These are phyloP conservation scores for Magnusiomyces sp. DNA, from an alignment of 1,139 yeast genomes.

Conservation along the genomic window DNA sequence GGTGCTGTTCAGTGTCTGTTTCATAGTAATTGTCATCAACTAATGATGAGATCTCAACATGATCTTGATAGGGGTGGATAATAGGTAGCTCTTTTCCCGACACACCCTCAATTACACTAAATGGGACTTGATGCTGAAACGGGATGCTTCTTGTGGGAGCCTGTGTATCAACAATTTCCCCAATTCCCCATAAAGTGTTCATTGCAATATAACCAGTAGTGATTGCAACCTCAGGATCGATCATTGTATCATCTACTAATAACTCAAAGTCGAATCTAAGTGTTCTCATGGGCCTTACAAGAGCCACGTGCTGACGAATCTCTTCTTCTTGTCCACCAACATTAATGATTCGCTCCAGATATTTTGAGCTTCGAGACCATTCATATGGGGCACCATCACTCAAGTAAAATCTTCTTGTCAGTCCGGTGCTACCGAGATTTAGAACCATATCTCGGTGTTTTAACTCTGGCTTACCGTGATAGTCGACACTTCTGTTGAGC, in stretches of 20 bases:
- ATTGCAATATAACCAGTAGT: constrained; percentile 53
- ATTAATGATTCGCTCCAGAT: constrained; percentile 44
- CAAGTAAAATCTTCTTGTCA: constrained; percentile 36
- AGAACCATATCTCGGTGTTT: constrained; percentile 37
- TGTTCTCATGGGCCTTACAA: constrained; percentile 49
- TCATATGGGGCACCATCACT: constrained; percentile 46
- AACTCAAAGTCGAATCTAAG: constrained; percentile 54
- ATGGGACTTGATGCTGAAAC: background rate
- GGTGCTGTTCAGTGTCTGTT: too few relatives aligned
- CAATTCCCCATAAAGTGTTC: constrained; percentile 57
- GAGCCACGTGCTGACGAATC: constrained; percentile 44
- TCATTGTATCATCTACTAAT: constrained; percentile 40
- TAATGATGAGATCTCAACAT: too few relatives aligned
- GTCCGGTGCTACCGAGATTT: constrained; percentile 27
- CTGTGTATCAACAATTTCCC: constrained; percentile 44
- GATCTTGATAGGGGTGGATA: too few relatives aligned
- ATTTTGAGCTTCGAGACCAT: constrained; percentile 47
- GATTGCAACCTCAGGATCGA: constrained; percentile 44
- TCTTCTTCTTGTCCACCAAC: constrained; percentile 52
- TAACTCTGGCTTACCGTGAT: constrained; percentile 41
- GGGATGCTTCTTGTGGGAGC: constrained; percentile 42
- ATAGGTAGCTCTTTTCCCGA: too few relatives aligned
- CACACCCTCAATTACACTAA: too few relatives aligned
- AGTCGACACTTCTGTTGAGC: constrained; percentile 40
- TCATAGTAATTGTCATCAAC: too few relatives aligned